Evolutionary conservation across 306 rosid genomes (phyloP), one percentile per base, ranked within the genome.

Genomic region (Ziziphus jujuba): DNA sequence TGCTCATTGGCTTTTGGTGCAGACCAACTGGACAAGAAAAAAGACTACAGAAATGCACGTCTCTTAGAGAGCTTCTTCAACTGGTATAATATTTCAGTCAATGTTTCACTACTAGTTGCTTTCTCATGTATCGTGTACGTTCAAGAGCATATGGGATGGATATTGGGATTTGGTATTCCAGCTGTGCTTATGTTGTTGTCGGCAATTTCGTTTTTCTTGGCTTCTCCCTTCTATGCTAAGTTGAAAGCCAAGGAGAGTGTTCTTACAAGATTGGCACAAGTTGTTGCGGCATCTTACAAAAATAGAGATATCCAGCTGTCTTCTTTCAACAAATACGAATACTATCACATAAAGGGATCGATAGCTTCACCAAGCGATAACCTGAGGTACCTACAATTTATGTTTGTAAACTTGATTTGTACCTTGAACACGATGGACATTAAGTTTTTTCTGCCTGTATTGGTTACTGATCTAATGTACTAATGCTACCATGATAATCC

Each of bases 61-160:
- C 44, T 17, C 35, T 19, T 61, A 4, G 58, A 53, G 17, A 51
- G 34, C 7, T 52, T 25, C 31, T 79, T 79, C 43, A 34, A 21
- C 56, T 40, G 68, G 56, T 62, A 56, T 49, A 68, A 69, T 56
- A 25, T 56, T 54, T 33, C 71, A 9, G 0, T 14, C 19, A 0
- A 65, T 5, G 17, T 23, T 5, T 38, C 71, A 20, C 9, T 58
- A 45, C 65, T 61, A 3, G 0, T 70, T 16, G 72, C 72, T 9
- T 14, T 63, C 21, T 31, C 76, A 13, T 20, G 62, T 20, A 40
- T 70, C 5, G 76, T 64, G 15, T 76, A 76, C 44, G 40, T 76
- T 56, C 80, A 76, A 52, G 76, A 76, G 14, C 61, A 53, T 7
- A 4, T 63, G 67, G 80, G 80, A 13, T 76, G 80, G 80, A 52